Evolutionary conservation across 1,139 yeast species (phyloP), one percentile per base, ranked within the genome.

Genomic region (Pneumocystis murina): DNA sequence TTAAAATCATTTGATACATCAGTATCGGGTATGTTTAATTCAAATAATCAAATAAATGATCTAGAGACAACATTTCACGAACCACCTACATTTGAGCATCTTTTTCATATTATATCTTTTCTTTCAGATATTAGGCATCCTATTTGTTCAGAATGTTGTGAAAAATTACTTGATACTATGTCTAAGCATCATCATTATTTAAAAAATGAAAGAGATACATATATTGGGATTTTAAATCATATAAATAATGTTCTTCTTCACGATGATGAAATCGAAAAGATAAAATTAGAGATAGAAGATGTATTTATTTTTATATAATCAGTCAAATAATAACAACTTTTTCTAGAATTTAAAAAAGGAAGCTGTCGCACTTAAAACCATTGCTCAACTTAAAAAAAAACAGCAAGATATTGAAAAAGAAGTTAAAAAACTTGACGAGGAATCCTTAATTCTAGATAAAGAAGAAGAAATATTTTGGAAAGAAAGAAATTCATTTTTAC

Each of bases 101-200:
- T 90, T 8, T 84, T 83, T 69, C 85, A 84, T 68, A 79, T 87
- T 1, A 78, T 82, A 68, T 84, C 82, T 36, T 84, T 84, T 10
- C 85, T 85, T 67, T 85, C 86, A 63, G 90, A 85, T 66, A 80
- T 91, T n/a, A 95, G 88, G 67, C 83, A 87, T 70, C 98, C 98
- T 0, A 82, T 94, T 17, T 91, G 97, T 69, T 79, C 79, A 41
- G 97, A 91, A 62, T 92, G 98, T 73, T 87, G 95, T 2, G 82
- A 80, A 59, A 72, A 81, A 38, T 73, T 91, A 39, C 78, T 86
- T 3, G 84, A 82, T n/a, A 85, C 84, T 65, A 79, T 89, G 72
- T 85, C 84, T 70, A 74, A 77, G 35, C 85, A 85, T 69, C 87
- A 86, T 72, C 92, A 87, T 66, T 88, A 84, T 66, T 80, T 85